Percentiles rank a stretch among this genome's conserved stretches.
Evolutionary conservation across 139 green algal species (phyloP).

Genomic region (Gonium pectorale): DNA sequence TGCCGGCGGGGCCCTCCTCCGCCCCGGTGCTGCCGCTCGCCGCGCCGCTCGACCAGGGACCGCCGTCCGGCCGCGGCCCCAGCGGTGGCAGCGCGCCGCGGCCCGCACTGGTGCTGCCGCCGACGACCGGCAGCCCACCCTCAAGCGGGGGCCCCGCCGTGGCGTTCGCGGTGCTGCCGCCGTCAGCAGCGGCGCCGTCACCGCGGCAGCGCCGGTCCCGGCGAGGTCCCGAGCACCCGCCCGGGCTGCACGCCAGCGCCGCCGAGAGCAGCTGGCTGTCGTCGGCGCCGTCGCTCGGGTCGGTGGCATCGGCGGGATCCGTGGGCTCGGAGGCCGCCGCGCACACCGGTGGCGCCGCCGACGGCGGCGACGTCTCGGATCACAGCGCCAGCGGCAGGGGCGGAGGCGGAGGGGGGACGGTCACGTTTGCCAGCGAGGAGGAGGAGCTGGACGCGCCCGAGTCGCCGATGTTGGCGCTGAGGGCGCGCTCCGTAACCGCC

Average conservation of each 20-base stretch:
- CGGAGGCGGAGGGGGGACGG: too few species aligned
- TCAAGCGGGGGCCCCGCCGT: too few species aligned
- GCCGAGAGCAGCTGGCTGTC: background rate
- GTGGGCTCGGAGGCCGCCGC: background rate
- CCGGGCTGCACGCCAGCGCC: background rate
- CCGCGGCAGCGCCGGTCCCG: constrained; percentile 14
- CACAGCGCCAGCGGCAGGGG: background rate
- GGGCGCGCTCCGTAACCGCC: background rate
- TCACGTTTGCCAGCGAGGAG: too few species aligned
- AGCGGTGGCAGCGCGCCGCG: too few species aligned
- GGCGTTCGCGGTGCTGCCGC: too few species aligned
- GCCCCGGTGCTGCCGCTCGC: too few species aligned
- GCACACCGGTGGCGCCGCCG: background rate
- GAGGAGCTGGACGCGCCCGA: background rate
- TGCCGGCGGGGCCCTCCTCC: too few species aligned
- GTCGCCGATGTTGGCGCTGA: background rate
- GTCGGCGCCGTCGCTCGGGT: constrained; percentile 3
- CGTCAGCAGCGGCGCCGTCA: too few species aligned
- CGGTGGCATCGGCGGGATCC: background rate
- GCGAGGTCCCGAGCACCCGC: background rate
- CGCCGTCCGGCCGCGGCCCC: too few species aligned
- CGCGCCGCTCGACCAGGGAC: too few species aligned
- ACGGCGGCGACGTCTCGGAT: constrained; percentile 1
- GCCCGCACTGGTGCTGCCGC: too few species aligned
- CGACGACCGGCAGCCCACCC: too few species aligned